Base-by-base conservation (phyloP, 495 filamentous ascomycete genomes). In the Apodospora peruviana region DNA sequence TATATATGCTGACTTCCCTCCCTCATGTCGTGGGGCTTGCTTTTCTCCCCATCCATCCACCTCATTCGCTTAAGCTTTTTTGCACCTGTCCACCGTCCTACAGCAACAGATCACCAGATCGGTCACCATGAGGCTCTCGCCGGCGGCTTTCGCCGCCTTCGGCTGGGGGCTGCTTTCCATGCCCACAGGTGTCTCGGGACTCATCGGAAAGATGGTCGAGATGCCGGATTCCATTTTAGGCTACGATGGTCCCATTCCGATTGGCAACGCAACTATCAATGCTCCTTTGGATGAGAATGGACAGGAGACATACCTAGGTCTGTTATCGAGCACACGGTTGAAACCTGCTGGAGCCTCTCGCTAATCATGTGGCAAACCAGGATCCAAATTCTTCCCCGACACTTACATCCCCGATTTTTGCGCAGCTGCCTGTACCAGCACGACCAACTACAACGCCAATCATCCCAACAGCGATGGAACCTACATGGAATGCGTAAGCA, bases 301-400 rank as follows among this genome's bases (percentile, higher is more conserved):
- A 35, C 43, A 41, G 24, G 44, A 56, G 1, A 56, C 53, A 1
- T 56, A 56, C 35, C 20, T 56, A 2, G 52, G 52, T 46, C n/a
- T 38, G 3, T 34, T 35, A 3, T 8, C 1, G 2, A 9, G 21
- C 7, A 14, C 8, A 24, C 27, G 23, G 10, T 38, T 2, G 32
- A 2, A 0, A 4, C 9, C 1, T 12, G n/a, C n/a, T n/a, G n/a
- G n/a, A n/a, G n/a, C n/a, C 17, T 10, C 2, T 4, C 8, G n/a
- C 19, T 50, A 19, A 36, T 22, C 1, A 17, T 40, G 3, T 21
- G 24, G n/a, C 12, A 1, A 5, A 11, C 12, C 12, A 45, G 48
- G 48, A 12, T 22, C 40, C 18, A 56, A 56, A 40, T 56, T 47
- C 48, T 56, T 44, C 44, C 38, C 43, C 17, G 53, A 56, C 44